Evolutionary conservation across 225 moss, liverwort and hornwort species (phyloP), one percentile per base, ranked within the genome.

Genomic region (Physcomitrellopsis africana): DNA sequence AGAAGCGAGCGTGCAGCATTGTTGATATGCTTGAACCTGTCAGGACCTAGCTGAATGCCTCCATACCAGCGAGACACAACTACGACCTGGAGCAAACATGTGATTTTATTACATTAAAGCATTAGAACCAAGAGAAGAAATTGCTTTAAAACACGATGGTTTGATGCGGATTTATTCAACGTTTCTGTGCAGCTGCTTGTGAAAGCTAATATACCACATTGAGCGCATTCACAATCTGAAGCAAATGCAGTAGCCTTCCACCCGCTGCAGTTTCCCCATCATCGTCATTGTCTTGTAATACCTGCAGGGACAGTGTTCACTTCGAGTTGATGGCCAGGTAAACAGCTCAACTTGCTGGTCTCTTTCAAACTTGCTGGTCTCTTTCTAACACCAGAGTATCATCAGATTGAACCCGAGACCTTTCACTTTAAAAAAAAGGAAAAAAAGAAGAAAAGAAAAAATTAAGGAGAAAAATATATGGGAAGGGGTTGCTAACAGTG

Each of bases 21-120:
- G 81, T 92, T 96, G 77, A 93, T 93, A 77, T 92, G 92, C 67
- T 93, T 93, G 76, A 96, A 96, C 67, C 96, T 90, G 65, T 96
- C 93, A 47, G 96, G 90, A 22, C 96, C 96, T 43, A 96, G 86
- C 20, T 81, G 81, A 55, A 84, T 90, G 65, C 96, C 96, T 59
- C 96, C 96, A 67, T 90, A 96, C 96, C 96, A 96, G 19, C 96
- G 82, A 32, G 91, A 90, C 48, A 96, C 92, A 43, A 92, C 87
- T 20, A 92, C 93, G 48, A 93, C 72, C 89, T 89, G 83, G 44
- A 77, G 60, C 62, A 71, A 70, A 44, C 67, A 72, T 14, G 70
- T 0, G 26, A n/a, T 10, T 29, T 17, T 44, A n/a, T 69, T 32
- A 58, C 17, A 23, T 15, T 45, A 1, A 63, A 26, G 4, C 11